phyloP scores from a whole-genome alignment of 2,329 filamentous ascomycete species.

The Pseudopyricularia cyperi region DNA sequence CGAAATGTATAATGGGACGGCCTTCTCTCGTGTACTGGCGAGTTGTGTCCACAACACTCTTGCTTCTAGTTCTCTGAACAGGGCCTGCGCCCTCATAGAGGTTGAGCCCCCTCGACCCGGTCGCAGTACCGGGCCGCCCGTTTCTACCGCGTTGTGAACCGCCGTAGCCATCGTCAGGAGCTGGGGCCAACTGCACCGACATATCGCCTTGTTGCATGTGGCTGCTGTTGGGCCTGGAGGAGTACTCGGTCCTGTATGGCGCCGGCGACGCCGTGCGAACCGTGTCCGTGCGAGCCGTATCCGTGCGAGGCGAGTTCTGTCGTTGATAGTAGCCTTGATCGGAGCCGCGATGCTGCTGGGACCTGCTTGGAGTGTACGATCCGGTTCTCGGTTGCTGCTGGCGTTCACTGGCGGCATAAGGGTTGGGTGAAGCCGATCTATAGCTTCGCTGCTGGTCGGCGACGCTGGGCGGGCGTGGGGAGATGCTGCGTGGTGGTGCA shows the following conservation, averaged over 20 bases:
- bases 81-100: conserved; percentile 37
- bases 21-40: conserved; percentile 78
- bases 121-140: conserved; percentile 32
- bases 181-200: conserved; percentile 53
- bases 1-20: conserved; percentile 79
- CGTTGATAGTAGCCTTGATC: conserved; percentile 35
- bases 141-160: conserved; percentile 35
- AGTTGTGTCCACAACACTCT: conserved; percentile 74
- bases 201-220: conserved; percentile 34
- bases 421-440: conserved; percentile 36
- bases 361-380: conserved; percentile 8
- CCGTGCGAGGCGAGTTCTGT: conserved; percentile 29
- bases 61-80: conserved; percentile 48
- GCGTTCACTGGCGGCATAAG: conserved; percentile 34
- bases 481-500: conserved; percentile 22
- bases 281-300: background rate
- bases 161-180: conserved; percentile 3
- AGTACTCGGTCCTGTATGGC: conserved; percentile 21
- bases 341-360: conserved; percentile 28
- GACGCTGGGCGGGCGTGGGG: conserved; percentile 46
- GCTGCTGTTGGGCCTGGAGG: conserved; percentile 35
- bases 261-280: conserved; percentile 30
- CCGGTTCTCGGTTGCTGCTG: conserved; percentile 10
- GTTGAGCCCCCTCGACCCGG: conserved; percentile 38
- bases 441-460: conserved; percentile 23